These are phyloP conservation scores for Ogataea pini DNA, from an alignment of 805 yeast genomes.

Conservation along the genomic window DNA sequence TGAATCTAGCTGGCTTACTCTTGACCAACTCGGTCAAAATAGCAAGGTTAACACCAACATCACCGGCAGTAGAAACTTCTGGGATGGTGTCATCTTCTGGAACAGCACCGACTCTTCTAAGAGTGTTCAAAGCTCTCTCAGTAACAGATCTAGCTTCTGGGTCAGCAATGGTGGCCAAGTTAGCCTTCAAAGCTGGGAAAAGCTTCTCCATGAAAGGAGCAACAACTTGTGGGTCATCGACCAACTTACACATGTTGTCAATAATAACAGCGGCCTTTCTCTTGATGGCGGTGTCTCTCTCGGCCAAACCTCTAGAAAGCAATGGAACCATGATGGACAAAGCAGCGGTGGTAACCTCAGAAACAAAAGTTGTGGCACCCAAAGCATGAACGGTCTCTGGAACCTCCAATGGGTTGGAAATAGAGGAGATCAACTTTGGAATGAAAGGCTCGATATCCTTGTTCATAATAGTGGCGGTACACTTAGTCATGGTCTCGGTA, in stretches of 20 bases:
- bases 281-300: slow-evolving; percentile 99
- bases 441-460: slow-evolving; percentile 99
- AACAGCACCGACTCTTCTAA: slow-evolving; percentile 98
- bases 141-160: slow-evolving; percentile 99
- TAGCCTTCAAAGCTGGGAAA: slow-evolving; percentile 93
- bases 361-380: slow-evolving; percentile 99
- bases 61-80: slow-evolving; percentile 99
- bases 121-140: slow-evolving; percentile 92
- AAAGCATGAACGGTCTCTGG: slow-evolving; percentile 98
- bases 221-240: slow-evolving; percentile 99
- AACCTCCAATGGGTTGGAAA: slow-evolving; percentile 94
- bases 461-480: slow-evolving; percentile 98
- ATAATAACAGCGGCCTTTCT: slow-evolving; percentile 99
- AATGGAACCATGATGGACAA: slow-evolving; percentile 99
- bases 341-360: slow-evolving; percentile 99
- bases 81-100: slow-evolving; percentile 88
- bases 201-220: slow-evolving; percentile 97
- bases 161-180: slow-evolving; percentile 96
- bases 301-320: slow-evolving; percentile 98
- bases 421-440: slow-evolving; percentile 95
- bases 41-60: slow-evolving; percentile 78
- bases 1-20: slow-evolving; percentile 76
- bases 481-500: slow-evolving; percentile 89
- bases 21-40: slow-evolving; percentile 75
- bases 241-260: slow-evolving; percentile 99